Base-by-base conservation (phyloP, 1,139 yeast genomes). In the Blastobotrys elegans region DNA sequence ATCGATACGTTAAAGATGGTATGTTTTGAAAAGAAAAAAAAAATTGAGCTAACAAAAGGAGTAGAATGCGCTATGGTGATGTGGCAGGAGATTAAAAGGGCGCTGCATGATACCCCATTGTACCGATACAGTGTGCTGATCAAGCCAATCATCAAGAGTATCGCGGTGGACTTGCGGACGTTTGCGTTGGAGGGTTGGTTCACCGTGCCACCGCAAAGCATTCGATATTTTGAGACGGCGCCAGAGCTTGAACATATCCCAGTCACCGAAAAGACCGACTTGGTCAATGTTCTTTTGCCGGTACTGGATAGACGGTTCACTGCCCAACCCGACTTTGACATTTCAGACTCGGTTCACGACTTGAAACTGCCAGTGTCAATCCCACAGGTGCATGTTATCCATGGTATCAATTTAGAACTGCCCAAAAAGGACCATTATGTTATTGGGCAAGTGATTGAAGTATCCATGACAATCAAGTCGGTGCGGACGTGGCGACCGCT, bases 381-480 rank as follows among this genome's bases (percentile, higher is more conserved):
- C 20, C 64, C 65, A 2, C 55, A 58, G 24, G 60, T 62, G 13
- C 58, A 61, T 38, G 56, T 60, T 11, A 55, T 60, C 11, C 64
- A 61, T 41, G 56, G 56, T 3, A 52, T 60, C 22, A 61, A 59
- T 26, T 45, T 61, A 33, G 34, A 43, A 7, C 43, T 61, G 2
- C 64, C 64, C 2, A 44, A 52, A 22, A 39, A 43, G 14, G 57
- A 51, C 34, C 76, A 73, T 44, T 81, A 73, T 53, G 62, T 74
- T 8, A 81, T 85, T 1, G 94, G 95, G 1, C 82, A 79, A 44
- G 80, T 86, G 0, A 76, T 86, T 20, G 56, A 64, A 0, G 70
- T 74, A 2, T 63, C 59, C 3, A 62, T 86, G 20, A 58, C 51
- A 0, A 65, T 83, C 5, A 63, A 68, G n/a, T 73, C 85, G 0